A percentile compares a stretch with the other conserved stretches of the same genome.
Conservation (phyloP, 2,329 filamentous ascomycete genomes). For the Dothideomycetidae sp. region DNA sequence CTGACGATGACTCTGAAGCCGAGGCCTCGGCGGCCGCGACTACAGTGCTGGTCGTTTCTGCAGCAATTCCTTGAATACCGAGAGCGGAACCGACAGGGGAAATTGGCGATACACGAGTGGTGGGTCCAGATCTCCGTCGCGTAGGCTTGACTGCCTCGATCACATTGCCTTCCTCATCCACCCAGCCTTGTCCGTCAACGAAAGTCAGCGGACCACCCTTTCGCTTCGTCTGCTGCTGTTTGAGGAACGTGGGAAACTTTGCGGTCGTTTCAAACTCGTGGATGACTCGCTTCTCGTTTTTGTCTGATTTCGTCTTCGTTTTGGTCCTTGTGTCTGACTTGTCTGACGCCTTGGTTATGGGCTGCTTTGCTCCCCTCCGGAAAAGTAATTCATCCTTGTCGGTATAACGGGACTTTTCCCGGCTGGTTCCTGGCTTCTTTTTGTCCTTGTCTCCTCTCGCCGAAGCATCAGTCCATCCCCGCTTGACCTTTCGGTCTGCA, state of each 20-base stretch:
- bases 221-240: slow-evolving; percentile 34
- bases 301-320: background rate
- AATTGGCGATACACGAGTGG: background rate
- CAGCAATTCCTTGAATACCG: background rate
- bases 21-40: background rate
- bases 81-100: background rate
- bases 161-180: slow-evolving; percentile 62
- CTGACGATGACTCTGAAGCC: background rate
- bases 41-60: background rate
- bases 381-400: slow-evolving; percentile 67
- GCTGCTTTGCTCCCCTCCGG: slow-evolving; percentile 57
- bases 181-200: slow-evolving; percentile 77
- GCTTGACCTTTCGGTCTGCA: slow-evolving; percentile 63
- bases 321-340: slow-evolving; percentile 33
- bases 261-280: slow-evolving; percentile 83
- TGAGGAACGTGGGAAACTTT: slow-evolving; percentile 71
- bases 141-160: slow-evolving; percentile 40
- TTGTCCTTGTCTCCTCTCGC: slow-evolving; percentile 26
- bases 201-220: slow-evolving; percentile 45
- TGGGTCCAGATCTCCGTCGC: background rate
- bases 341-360: slow-evolving; percentile 33
- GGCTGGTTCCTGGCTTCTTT: slow-evolving; percentile 38
- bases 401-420: slow-evolving; percentile 62
- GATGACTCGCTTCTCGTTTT: slow-evolving; percentile 35
- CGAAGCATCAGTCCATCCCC: slow-evolving; percentile 63